Conservation (phyloP, 495 filamentous ascomycete species). For the Penicillium nucicola region DNA sequence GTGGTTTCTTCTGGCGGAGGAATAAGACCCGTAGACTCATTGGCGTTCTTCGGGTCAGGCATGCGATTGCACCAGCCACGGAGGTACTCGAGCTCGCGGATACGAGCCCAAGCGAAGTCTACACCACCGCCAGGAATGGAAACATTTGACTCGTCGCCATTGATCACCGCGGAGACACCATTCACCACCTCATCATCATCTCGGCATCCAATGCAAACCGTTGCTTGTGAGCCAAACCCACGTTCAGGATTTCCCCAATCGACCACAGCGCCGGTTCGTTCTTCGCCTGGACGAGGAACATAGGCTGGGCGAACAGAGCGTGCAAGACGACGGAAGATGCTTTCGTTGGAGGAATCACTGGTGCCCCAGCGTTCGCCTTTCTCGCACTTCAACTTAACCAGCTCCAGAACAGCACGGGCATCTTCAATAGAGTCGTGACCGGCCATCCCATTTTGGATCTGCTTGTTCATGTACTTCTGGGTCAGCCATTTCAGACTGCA, state of each 20-base stretch:
- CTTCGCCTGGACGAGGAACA: slow-evolving; percentile 34
- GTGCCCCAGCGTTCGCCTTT: slow-evolving; percentile 82
- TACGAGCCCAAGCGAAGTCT: slow-evolving; percentile 85
- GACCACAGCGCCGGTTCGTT: slow-evolving; percentile 74
- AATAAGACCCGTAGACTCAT: slow-evolving; percentile 46
- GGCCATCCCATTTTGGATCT: slow-evolving; percentile 76
- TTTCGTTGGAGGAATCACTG: slow-evolving; percentile 69
- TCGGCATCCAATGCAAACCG: slow-evolving; percentile 66
- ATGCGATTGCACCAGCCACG: slow-evolving; percentile 77
- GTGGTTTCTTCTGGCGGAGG: slow-evolving; percentile 26
- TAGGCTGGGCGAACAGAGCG: slow-evolving; percentile 56
- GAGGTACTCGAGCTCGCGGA: slow-evolving; percentile 77
- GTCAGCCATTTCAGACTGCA: slow-evolving; percentile 79
- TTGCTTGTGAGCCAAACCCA: slow-evolving; percentile 69
- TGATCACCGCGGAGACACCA: slow-evolving; percentile 62
- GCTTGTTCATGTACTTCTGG: slow-evolving; percentile 72
- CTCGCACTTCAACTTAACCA: slow-evolving; percentile 93
- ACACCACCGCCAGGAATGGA: slow-evolving; percentile 67
- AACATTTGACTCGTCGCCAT: slow-evolving; percentile 61
- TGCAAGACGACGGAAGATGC: slow-evolving; percentile 79
- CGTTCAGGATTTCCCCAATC: slow-evolving; percentile 83
- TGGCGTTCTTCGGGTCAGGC: slow-evolving; percentile 45
- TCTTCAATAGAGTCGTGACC: slow-evolving; percentile 95
- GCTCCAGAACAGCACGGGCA: slow-evolving; percentile 81
- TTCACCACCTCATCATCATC: slow-evolving; percentile 73